Conservation (phyloP, 768 basidiomycete genomes). For the Kwoniella botswanensis region DNA sequence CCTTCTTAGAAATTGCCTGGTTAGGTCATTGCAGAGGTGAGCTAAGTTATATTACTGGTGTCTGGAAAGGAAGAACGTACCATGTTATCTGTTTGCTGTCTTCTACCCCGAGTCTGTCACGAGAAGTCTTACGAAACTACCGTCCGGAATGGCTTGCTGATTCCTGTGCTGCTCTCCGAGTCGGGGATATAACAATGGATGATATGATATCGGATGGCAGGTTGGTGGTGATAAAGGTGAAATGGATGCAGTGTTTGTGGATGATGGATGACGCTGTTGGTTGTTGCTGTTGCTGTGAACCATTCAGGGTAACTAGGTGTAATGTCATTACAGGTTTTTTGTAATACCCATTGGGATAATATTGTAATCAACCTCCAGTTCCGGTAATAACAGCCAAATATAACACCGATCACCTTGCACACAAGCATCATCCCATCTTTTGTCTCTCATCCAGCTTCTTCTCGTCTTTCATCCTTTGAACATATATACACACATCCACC, state of each 20-base stretch:
- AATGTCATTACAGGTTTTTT: not conserved
- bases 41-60: no score
- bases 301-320: not conserved
- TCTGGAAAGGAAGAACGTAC: no score
- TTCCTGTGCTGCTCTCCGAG: no score
- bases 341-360: not conserved
- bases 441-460: not conserved
- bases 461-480: not conserved
- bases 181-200: no score
- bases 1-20: constrained; percentile 58
- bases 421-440: not conserved
- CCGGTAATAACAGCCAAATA: not conserved
- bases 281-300: not conserved
- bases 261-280: not conserved
- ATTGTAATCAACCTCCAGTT: not conserved
- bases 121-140: no score
- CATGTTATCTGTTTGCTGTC: no score
- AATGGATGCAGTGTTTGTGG: not conserved
- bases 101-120: no score
- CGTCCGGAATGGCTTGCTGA: no score
- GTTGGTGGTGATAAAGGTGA: not conserved
- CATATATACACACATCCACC: not conserved
- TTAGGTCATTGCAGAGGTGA: not conserved
- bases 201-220: no score
- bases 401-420: not conserved